phyloP scores from a whole-genome alignment of 345 rosid species.

The Acer yangbiense region DNA sequence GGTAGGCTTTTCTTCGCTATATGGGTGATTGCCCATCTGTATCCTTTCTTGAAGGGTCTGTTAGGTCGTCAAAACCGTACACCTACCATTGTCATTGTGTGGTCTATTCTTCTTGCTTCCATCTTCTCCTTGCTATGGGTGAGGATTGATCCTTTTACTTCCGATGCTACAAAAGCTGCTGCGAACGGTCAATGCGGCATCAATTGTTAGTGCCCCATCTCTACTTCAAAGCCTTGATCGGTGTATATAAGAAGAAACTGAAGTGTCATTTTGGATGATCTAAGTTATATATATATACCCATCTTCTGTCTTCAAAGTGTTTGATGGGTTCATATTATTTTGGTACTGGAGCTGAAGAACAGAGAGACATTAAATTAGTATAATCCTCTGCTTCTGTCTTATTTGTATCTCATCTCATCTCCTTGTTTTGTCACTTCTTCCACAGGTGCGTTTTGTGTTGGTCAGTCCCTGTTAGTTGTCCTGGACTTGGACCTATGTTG shows the following conservation, averaged over 20 bases:
- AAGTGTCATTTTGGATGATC: neutral
- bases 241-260: constrained; percentile 32
- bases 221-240: constrained; percentile 1
- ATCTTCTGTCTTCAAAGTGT: constrained; percentile 3
- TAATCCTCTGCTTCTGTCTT: constrained; percentile 1
- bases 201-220: constrained; percentile 42
- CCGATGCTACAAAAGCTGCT: constrained; percentile 45
- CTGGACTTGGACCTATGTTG: neutral
- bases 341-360: constrained; percentile 7
- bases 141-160: constrained; percentile 85
- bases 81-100: constrained; percentile 95
- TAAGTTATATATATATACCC: neutral
- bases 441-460: neutral
- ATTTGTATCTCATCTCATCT: neutral
- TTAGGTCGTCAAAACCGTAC: constrained; percentile 96
- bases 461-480: neutral
- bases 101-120: constrained; percentile 98
- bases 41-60: constrained; percentile 97
- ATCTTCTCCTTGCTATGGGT: constrained; percentile 99
- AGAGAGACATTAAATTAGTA: too few species aligned
- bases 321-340: constrained; percentile 7
- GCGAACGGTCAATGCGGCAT: constrained; percentile 73
- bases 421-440: neutral
- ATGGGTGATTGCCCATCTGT: constrained; percentile 97
- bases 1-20: constrained; percentile 96